Conservation (phyloP, 148 eudicot genomes). For the Dysphania ambrosioides region DNA sequence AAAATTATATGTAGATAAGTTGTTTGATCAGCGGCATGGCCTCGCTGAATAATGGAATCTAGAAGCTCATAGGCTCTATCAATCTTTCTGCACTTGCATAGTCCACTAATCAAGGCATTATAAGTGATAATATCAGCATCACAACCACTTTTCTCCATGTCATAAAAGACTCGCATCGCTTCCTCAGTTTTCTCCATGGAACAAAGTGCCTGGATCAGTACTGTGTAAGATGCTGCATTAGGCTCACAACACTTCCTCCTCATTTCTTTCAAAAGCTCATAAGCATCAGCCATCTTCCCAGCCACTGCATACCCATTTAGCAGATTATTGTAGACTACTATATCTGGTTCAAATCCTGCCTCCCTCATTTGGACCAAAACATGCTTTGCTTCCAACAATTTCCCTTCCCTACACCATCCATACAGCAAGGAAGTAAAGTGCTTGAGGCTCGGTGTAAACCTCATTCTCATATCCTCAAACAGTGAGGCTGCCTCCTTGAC, state of each 20-base stretch:
- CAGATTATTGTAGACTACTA: constrained; percentile 83
- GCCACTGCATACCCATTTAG: constrained; percentile 75
- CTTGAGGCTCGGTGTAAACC: constrained; percentile 67
- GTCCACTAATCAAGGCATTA: constrained; percentile 73
- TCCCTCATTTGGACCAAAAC: constrained; percentile 85
- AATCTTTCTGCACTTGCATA: constrained; percentile 77
- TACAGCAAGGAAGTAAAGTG: constrained; percentile 87
- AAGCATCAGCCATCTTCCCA: constrained; percentile 84
- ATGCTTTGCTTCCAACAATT: constrained; percentile 77
- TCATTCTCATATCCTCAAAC: constrained; percentile 78
- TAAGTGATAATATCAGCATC: constrained; percentile 80
- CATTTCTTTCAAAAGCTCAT: constrained; percentile 88
- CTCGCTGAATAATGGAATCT: constrained; percentile 61
- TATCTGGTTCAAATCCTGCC: constrained; percentile 81
- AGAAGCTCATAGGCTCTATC: constrained; percentile 66
- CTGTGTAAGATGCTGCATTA: constrained; percentile 74
- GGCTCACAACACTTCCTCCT: constrained; percentile 84
- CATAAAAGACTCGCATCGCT: constrained; percentile 61
- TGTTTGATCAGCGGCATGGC: constrained; percentile 61
- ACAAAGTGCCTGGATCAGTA: constrained; percentile 88
- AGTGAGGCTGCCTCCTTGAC: constrained; percentile 82
- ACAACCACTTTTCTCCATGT: constrained; percentile 72
- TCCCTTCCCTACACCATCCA: constrained; percentile 94
- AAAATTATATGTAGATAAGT: constrained; percentile 66
- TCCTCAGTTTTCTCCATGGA: constrained; percentile 65